phyloP scores from a whole-genome alignment of 2,329 filamentous ascomycete species.

The Sarocladium strictum region DNA sequence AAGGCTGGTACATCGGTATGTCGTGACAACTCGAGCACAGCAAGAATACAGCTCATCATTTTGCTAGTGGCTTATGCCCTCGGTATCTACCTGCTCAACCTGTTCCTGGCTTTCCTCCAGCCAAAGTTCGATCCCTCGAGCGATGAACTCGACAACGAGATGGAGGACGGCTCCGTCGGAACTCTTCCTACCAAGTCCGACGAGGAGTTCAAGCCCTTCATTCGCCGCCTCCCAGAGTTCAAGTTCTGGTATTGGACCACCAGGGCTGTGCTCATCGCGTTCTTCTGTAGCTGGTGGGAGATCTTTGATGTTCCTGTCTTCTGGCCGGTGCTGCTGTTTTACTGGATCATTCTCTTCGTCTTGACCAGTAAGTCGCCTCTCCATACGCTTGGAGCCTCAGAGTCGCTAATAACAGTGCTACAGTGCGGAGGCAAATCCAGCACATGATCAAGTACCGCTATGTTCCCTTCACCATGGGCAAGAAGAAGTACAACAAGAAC shows the following conservation, averaged over 20 bases:
- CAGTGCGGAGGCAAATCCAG: conserved; percentile 98
- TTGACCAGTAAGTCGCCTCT: conserved; percentile 71
- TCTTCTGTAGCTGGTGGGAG: conserved; percentile 86
- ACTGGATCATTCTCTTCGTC: conserved; percentile 95
- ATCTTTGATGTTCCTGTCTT: conserved; percentile 97
- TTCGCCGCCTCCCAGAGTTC: conserved; percentile 93
- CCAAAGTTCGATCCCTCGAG: conserved; percentile 98
- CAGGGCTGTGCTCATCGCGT: conserved; percentile 74
- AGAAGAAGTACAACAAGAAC: conserved; percentile 70
- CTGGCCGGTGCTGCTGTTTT: conserved; percentile 97
- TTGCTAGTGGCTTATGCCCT: conserved; percentile 84
- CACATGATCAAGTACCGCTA: conserved; percentile 99
- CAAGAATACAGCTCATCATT: conserved; percentile 6
- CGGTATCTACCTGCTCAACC: conserved; percentile 96
- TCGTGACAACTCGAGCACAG: not conserved
- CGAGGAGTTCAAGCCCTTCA: conserved; percentile 97
- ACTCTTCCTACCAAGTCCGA: conserved; percentile 90
- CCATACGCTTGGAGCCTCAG: not conserved
- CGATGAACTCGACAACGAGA: conserved; percentile 83
- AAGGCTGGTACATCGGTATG: conserved; percentile 97
- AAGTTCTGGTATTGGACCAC: conserved; percentile 99
- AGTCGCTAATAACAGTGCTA: conserved; percentile 6
- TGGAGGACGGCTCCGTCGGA: conserved; percentile 84
- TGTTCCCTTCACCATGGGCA: conserved; percentile 88
- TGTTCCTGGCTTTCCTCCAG: conserved; percentile 96